Evolutionary conservation across 352 stramenopile species (phyloP).

Genomic region (Thraustotheca clavata): DNA sequence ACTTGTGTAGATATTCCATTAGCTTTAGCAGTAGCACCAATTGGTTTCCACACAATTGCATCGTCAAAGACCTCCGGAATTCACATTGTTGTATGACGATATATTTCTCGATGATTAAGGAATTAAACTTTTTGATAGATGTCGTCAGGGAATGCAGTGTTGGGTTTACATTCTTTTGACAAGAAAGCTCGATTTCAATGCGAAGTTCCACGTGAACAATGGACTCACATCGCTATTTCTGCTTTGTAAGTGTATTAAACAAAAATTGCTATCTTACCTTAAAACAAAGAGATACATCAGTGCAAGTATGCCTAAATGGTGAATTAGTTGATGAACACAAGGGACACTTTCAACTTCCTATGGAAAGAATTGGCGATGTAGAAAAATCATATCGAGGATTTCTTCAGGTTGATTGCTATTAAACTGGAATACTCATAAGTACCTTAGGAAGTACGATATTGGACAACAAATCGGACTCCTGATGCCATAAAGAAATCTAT

Average conservation of each 20-base stretch:
- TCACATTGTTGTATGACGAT: conserved; percentile 1
- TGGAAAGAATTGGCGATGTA: conserved; percentile 34
- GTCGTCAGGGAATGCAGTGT: background rate
- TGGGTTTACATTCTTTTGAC: conserved; percentile 12
- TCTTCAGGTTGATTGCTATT: background rate
- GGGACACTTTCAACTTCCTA: conserved; percentile 49
- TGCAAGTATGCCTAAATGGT: conserved; percentile 44
- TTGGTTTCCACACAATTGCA: conserved; percentile 40
- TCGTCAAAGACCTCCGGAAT: conserved; percentile 28
- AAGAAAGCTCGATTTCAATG: conserved; percentile 39
- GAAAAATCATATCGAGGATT: conserved; percentile 37
- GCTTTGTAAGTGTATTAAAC: conserved; percentile 14
- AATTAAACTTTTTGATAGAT: background rate
- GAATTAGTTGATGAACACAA: conserved; percentile 32
- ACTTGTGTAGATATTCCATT: conserved; percentile 1
- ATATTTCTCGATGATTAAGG: background rate
- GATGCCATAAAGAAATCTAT: conserved; percentile 33
- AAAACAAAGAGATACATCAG: conserved; percentile 28
- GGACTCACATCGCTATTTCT: conserved; percentile 50
- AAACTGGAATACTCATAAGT: conserved; percentile 25
- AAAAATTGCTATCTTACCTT: background rate
- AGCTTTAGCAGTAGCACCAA: background rate
- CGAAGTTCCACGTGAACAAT: conserved; percentile 36
- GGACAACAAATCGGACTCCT: conserved; percentile 32
- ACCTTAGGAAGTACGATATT: conserved; percentile 63